Base-by-base conservation (phyloP, 768 basidiomycete genomes). In the Macrolepiota dolichaula region DNA sequence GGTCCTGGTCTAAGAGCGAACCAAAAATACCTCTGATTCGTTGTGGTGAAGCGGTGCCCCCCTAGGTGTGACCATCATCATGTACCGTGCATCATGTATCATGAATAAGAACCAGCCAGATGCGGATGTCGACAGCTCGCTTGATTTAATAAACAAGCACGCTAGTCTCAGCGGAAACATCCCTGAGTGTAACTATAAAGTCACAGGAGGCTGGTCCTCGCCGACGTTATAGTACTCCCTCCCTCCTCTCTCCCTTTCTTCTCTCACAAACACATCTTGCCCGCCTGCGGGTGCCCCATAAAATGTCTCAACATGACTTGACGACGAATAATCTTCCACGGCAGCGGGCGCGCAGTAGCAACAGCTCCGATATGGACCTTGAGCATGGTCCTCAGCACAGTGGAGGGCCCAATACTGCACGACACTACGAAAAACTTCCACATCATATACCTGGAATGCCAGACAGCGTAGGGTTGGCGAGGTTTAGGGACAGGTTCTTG, bases 401-500 rank as follows among this genome's bases (percentile, higher is more conserved):
- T n/a, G 15, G n/a, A 37, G 22, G 51, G 15, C 9, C 29, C 29
- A 32, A 32, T 7, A 32, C 29, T 7, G 24, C 11, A 37, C 12
- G 51, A 4, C 9, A 52, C 22, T 35, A 19, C 12, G 37, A 52
- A 54, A 52, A 46, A 29, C 51, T 36, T 1, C 57, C 35, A 3
- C 57, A 51, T 13, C 59, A 60, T 53, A 53, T 60, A 42, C 59
- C 51, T 4, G 51, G 51, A 22, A 50, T 58, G 27, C 59, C 51
- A 32, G 59, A 54, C 9, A 27, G 32, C 5, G 25, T 12, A 15
- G 59, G 59, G 17, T 25, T 55, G 22, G n/a, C 15, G 29, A 69
- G 65, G 22, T 79, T 82, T 61, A 76, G 76, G 74, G 69, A 77
- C 54, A 74, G 81, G 32, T 84, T 84, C 62, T 72, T 72, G 47